Evolutionary conservation across 1,284 basidiomycete genomes (phyloP), one percentile per base, ranked within the genome.

Genomic region (Gomphus bonarii): DNA sequence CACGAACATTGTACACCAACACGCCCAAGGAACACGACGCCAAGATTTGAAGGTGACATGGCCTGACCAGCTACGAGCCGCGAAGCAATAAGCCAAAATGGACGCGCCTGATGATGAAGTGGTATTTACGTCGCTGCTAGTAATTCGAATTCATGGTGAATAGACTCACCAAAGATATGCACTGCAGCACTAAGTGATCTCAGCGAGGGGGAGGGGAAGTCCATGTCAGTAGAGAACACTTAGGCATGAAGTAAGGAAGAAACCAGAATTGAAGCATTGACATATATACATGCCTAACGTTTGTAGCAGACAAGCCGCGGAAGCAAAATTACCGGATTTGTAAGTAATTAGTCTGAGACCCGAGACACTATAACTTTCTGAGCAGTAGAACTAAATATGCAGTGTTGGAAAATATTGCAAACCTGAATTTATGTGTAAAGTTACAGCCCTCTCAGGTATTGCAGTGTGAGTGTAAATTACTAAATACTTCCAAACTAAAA

Each of bases 1-100:
- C 12, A 58, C 57, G 3, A 58, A 40, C 31, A 58, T 52, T 44
- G 47, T 47, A 22, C 50, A 58, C 50, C 36, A 53, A 36, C 57
- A 50, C 20, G 49, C 57, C 57, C 57, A 58, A n/a, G 57, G 57
- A 38, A 58, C 44, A 25, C 43, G 20, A 14, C 57, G 50, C 57
- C 57, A 58, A 16, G 4, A 31, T 30, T 53, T 53, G 6, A 52
- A 35, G n/a, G 50, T 36, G 40, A 58, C 16, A 47, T 47, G 57
- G 46, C 38, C 30, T 14, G 57, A 52, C 20, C 47, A 40, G 31
- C 22, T 20, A 28, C 50, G 50, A 36, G 49, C 25, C 6, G 57
- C 50, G 25, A 58, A 53, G 33, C 57, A 58, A 30, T 52, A 58
- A 8, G 57, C 57, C 25, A 58, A 20, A 36, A 58, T 58, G 40